phyloP scores from a whole-genome alignment of 805 yeast genomes.

The Groenewaldozyma tartarivorans region DNA sequence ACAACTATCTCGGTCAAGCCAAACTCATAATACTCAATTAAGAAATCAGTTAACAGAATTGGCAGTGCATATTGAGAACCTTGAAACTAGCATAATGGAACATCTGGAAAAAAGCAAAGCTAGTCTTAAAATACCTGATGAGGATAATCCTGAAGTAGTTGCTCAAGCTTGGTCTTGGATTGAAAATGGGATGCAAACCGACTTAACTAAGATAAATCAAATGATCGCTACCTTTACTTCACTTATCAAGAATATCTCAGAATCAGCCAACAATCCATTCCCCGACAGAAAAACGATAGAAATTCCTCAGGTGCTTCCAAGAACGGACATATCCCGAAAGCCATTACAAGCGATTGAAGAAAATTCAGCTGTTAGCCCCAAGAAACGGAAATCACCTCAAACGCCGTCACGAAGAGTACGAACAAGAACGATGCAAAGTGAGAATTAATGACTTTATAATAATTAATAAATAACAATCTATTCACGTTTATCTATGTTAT shows the following conservation, averaged over 20 bases:
- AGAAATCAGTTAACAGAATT: background rate
- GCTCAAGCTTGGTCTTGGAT: background rate
- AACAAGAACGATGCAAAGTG: too few species aligned
- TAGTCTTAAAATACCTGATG: background rate
- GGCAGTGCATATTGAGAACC: background rate
- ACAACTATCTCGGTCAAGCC: too few species aligned
- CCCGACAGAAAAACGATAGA: background rate
- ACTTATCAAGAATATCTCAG: background rate
- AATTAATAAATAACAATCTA: too few species aligned
- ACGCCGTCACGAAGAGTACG: too few species aligned
- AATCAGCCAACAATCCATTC: background rate
- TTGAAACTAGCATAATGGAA: too few species aligned
- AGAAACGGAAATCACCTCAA: too few species aligned
- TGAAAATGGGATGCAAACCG: background rate
- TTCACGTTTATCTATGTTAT: too few species aligned
- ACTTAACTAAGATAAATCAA: background rate
- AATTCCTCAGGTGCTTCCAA: background rate
- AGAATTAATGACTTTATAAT: too few species aligned
- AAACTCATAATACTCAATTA: background rate
- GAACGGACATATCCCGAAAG: background rate
- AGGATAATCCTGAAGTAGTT: background rate
- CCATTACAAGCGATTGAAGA: background rate
- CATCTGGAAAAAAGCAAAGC: background rate
- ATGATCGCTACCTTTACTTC: background rate
- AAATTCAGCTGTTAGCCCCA: too few species aligned